phyloP scores from a whole-genome alignment of 1,284 basidiomycete genomes.

The Heterobasidion occidentale region DNA sequence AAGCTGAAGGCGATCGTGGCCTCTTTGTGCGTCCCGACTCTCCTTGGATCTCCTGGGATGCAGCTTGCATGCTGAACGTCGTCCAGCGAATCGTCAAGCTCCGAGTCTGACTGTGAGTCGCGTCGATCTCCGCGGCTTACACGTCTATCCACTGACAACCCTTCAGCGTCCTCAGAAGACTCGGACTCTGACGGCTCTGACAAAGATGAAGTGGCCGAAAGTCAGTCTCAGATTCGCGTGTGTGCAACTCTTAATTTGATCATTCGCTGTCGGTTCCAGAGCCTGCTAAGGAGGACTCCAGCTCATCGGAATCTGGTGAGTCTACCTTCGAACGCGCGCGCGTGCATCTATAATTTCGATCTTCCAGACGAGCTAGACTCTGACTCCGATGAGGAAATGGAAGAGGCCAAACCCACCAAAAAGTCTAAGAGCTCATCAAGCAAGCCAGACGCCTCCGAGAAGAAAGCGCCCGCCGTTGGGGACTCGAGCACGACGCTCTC shows the following conservation, averaged over 20 bases:
- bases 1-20: conserved; percentile 15
- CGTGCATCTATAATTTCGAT: neutral
- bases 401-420: neutral
- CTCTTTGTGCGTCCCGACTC: conserved; percentile 5
- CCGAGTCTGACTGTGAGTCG: conserved; percentile 24
- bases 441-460: neutral
- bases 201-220: neutral
- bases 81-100: conserved; percentile 8
- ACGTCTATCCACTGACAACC: neutral
- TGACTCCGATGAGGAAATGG: neutral
- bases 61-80: neutral
- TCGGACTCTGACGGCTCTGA: conserved; percentile 5
- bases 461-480: neutral
- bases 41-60: neutral
- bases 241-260: neutral
- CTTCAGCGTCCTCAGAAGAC: conserved; percentile 1
- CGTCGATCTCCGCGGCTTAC: neutral
- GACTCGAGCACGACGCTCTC: conserved; percentile 20
- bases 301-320: conserved; percentile 19
- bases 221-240: too few relatives aligned
- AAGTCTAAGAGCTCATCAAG: conserved; percentile 2
- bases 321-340: neutral
- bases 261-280: neutral
- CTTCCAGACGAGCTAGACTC: conserved; percentile 6
- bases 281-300: neutral